These are phyloP conservation scores for Bombardia bombarda DNA, from an alignment of 495 filamentous ascomycete species.

Conservation along the genomic window DNA sequence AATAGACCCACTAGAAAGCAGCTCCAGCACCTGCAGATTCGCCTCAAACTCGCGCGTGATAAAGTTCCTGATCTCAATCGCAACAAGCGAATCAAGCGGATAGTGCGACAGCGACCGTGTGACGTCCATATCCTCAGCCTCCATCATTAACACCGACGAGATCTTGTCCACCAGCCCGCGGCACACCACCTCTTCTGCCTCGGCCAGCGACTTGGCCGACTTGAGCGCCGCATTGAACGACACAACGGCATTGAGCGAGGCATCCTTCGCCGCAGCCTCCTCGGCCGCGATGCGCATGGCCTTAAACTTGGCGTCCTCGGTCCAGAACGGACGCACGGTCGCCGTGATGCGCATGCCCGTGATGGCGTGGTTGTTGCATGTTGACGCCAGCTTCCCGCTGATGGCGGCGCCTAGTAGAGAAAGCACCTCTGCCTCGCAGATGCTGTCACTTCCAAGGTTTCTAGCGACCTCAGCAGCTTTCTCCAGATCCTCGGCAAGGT, in stretches of 20 bases:
- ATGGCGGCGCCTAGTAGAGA: constrained; percentile 42
- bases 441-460: constrained; percentile 42
- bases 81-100: constrained; percentile 46
- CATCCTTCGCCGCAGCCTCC: constrained; percentile 30
- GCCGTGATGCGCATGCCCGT: constrained; percentile 45
- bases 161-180: constrained; percentile 40
- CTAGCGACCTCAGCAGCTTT: constrained; percentile 38
- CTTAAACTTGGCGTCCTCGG: constrained; percentile 43
- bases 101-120: constrained; percentile 40
- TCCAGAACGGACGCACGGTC: constrained; percentile 41
- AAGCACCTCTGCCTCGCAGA: constrained; percentile 44
- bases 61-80: constrained; percentile 46
- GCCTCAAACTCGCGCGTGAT: constrained; percentile 42
- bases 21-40: constrained; percentile 47
- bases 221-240: constrained; percentile 37
- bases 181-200: constrained; percentile 40
- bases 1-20: constrained; percentile 40
- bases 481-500: constrained; percentile 41
- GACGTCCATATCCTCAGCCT: constrained; percentile 43
- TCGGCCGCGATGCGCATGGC: constrained; percentile 39
- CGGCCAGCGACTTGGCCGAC: constrained; percentile 29
- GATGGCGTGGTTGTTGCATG: constrained; percentile 42
- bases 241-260: constrained; percentile 22
- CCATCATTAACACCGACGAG: constrained; percentile 42
- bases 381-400: constrained; percentile 24